These are phyloP conservation scores for Stemphylium vesicarium DNA, from an alignment of 2,329 filamentous ascomycete genomes.

Conservation along the genomic window DNA sequence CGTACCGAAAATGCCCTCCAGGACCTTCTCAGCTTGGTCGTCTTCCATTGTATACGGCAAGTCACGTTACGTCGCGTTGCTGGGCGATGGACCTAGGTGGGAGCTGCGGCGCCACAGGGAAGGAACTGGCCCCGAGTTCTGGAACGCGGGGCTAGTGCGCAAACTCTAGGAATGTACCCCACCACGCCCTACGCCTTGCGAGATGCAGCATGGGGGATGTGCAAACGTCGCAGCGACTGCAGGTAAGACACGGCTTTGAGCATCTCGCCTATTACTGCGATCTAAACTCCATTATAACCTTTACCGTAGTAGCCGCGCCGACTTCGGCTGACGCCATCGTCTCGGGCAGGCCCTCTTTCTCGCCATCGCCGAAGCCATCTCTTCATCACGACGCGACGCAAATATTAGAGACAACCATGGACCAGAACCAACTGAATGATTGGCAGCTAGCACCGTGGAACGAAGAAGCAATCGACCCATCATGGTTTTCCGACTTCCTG, in stretches of 20 bases:
- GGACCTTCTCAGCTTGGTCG: conserved; percentile 3
- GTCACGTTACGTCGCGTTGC: conserved; percentile 5
- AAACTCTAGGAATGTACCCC: not conserved
- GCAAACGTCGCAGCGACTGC: not conserved
- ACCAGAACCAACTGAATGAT: not conserved
- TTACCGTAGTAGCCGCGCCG: not conserved
- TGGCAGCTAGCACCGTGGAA: conserved; percentile 8
- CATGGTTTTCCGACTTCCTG: conserved; percentile 6
- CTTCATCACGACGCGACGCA: not conserved
- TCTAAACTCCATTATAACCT: not conserved
- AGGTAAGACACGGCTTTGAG: not conserved
- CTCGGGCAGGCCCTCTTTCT: not conserved
- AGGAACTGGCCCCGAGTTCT: conserved; percentile 2
- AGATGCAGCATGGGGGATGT: not conserved
- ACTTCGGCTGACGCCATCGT: conserved; percentile 2
- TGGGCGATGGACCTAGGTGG: too few species aligned
- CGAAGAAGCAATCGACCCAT: conserved; percentile 6
- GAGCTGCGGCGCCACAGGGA: not conserved
- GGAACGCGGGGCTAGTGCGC: conserved; percentile 3
- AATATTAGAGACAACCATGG: conserved; percentile 3
- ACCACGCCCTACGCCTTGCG: conserved; percentile 15
- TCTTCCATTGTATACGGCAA: conserved; percentile 2
- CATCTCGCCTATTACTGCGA: not conserved
- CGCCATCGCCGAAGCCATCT: too few species aligned
- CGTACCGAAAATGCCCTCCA: conserved; percentile 36